Base-by-base conservation (phyloP, 768 basidiomycete genomes). In the Leccinum subgranulosum region DNA sequence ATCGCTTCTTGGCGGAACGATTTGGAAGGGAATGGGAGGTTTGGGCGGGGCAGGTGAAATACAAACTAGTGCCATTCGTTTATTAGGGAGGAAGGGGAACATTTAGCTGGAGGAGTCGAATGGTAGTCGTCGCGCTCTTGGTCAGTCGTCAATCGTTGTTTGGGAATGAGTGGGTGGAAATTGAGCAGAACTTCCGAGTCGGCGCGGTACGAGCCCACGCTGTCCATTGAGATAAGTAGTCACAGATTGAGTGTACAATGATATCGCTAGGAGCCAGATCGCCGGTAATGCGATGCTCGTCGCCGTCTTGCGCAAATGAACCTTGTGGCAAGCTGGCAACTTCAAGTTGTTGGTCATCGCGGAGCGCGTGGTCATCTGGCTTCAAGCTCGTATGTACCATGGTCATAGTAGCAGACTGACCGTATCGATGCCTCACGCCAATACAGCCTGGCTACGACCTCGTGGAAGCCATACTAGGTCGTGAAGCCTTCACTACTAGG, bases 1-100 rank as follows among this genome's bases (percentile, higher is more conserved):
- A 71, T 14, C 15, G 23, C 21, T 62, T 57, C 46, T 54, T 71
- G 27, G 53, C 56, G 5, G 51, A 53, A 4, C 14, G 39, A 9
- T 68, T 69, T 41, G 63, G 66, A 2, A 46, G 23, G 15, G 64
- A 63, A 29, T 69, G 69, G 66, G 56, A 60, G 15, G 17, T 10
- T 9, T 69, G 67, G 62, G 64, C 63, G 6, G n/a, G 25, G 33
- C 50, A 51, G 12, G 63, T 64, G 7, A 55, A 23, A 45, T 58
- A 63, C 17, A 56, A 25, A 10, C 49, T 64, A 1, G 28, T 63
- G 0, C 62, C 60, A 2, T 57, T 39, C 6, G 14, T 63, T 8
- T 62, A 43, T 6, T 62, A 49, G 17, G 17, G 12, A 33, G 17
- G 29, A 17, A 33, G 21, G 43, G 12, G 19, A 15, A 17, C 15